Conservation (phyloP, 805 yeast genomes). For the Cyberlindnera mycetangii region DNA sequence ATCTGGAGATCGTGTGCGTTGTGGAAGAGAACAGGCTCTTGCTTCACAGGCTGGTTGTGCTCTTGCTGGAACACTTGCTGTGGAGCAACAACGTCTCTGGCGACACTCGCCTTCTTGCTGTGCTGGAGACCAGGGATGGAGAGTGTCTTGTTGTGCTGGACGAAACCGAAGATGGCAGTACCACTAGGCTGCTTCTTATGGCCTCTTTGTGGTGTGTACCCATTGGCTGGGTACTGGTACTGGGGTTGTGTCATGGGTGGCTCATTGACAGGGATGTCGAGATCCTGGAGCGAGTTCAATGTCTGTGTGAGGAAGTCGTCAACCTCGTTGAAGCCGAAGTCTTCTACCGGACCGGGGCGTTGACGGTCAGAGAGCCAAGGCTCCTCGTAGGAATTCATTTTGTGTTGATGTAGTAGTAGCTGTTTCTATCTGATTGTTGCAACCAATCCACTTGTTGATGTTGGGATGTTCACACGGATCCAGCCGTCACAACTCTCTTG, state of each 20-base stretch:
- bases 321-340: slow-evolving; percentile 22
- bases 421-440: neutral
- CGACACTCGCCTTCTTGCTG: slow-evolving; percentile 4
- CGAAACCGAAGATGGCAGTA: slow-evolving; percentile 75
- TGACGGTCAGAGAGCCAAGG: slow-evolving; percentile 11
- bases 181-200: slow-evolving; percentile 71
- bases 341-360: slow-evolving; percentile 4
- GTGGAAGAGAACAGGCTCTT: slow-evolving; percentile 23
- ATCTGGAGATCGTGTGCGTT: slow-evolving; percentile 19
- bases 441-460: neutral
- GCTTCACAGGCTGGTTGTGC: slow-evolving; percentile 19
- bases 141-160: slow-evolving; percentile 59
- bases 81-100: slow-evolving; percentile 20
- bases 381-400: slow-evolving; percentile 16
- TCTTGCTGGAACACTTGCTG: slow-evolving; percentile 18
- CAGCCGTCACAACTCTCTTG: slow-evolving; percentile 14
- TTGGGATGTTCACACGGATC: slow-evolving; percentile 10
- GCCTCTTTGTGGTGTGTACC: slow-evolving; percentile 16
- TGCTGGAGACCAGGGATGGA: slow-evolving; percentile 48
- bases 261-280: slow-evolving; percentile 53
- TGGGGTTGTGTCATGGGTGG: slow-evolving; percentile 14
- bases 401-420: neutral
- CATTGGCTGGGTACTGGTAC: slow-evolving; percentile 6
- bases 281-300: slow-evolving; percentile 52
- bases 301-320: slow-evolving; percentile 58